Base-by-base conservation (phyloP, 1,284 basidiomycete genomes). In the Malassezia obtusa region DNA sequence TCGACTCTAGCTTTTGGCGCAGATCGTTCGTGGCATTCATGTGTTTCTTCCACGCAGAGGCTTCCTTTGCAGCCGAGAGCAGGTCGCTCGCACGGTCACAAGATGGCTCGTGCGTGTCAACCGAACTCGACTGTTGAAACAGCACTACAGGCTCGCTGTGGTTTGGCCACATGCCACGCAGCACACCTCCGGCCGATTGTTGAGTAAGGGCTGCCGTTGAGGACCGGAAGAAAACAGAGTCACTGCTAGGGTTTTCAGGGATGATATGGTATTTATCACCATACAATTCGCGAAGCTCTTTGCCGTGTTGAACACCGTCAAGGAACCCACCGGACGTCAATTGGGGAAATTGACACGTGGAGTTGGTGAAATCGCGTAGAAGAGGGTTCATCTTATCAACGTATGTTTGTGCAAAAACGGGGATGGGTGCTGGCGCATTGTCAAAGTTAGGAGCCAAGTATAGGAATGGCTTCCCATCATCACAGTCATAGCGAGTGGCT, bases 261-360 rank as follows among this genome's bases (percentile, higher is more conserved):
- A 51, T 45, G 14, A 51, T 28, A 14, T 38, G 11, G 43, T 51
- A 45, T 37, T 45, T 45, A 9, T 51, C 33, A 22, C 33, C 33
- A 15, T 51, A 51, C 40, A 51, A 33, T 8, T 28, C 25, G 22
- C 41, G 41, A 15, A 51, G 36, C n/a, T 51, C 49, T n/a, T 37
- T 7, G 12, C 49, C 49, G 26, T 51, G 49, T 25, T 51, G 49
- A 9, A 51, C 49, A 22, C 49, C 49, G 30, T 51, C 49, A 32
- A 45, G 17, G 49, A 25, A 51, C 8, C 49, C 49, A 35, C 49
- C 49, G 12, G 45, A 4, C 14, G 49, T 51, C 19, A 51, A 17
- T 28, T 51, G 49, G 8, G 49, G 49, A 30, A 51, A 51, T 15
- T 51, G 49, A 22, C 49, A 51, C 41, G 49, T 37, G n/a, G 49